Evolutionary conservation across 495 filamentous ascomycete species (phyloP).

Genomic region (Melanomma pulvis-pyrius): DNA sequence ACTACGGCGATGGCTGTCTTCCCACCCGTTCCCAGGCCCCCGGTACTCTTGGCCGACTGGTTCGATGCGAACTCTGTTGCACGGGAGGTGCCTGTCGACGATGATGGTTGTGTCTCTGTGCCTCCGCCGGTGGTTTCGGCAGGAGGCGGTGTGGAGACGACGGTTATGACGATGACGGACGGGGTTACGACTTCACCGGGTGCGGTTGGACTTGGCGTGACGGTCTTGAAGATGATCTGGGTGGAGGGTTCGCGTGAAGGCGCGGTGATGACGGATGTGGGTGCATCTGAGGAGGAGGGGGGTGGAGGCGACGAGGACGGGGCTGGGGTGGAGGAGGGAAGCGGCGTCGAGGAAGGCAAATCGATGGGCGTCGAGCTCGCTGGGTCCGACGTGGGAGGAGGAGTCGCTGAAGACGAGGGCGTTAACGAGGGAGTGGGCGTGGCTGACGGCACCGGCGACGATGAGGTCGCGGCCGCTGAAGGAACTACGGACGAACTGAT

Average conservation of each 20-base stretch:
- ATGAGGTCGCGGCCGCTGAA: constrained; percentile 7
- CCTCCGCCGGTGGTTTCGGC: background rate
- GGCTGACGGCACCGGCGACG: constrained; percentile 7
- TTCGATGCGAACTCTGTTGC: constrained; percentile 7
- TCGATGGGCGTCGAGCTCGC: background rate
- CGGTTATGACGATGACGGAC: constrained; percentile 26
- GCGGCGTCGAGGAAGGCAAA: background rate
- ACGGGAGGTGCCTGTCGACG: background rate
- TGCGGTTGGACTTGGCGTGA: constrained; percentile 33
- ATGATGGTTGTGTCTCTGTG: background rate
- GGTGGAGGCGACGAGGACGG: constrained; percentile 12
- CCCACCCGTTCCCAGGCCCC: constrained; percentile 61
- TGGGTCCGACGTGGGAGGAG: background rate
- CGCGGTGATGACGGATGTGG: constrained; percentile 37
- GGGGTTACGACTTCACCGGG: constrained; percentile 27
- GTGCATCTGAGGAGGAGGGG: constrained; percentile 6
- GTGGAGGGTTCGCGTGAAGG: constrained; percentile 38
- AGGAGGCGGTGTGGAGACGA: constrained; percentile 1
- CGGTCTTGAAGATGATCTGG: constrained; percentile 41
- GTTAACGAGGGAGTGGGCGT: constrained; percentile 7
- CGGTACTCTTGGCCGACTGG: constrained; percentile 1
- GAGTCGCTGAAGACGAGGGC: constrained; percentile 14
- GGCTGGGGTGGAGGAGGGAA: constrained; percentile 3
- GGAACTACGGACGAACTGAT: constrained; percentile 8
- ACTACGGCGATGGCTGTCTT: constrained; percentile 93